These are phyloP conservation scores for Aleurites moluccanus DNA, from an alignment of 441 rosid species.

Conservation along the genomic window DNA sequence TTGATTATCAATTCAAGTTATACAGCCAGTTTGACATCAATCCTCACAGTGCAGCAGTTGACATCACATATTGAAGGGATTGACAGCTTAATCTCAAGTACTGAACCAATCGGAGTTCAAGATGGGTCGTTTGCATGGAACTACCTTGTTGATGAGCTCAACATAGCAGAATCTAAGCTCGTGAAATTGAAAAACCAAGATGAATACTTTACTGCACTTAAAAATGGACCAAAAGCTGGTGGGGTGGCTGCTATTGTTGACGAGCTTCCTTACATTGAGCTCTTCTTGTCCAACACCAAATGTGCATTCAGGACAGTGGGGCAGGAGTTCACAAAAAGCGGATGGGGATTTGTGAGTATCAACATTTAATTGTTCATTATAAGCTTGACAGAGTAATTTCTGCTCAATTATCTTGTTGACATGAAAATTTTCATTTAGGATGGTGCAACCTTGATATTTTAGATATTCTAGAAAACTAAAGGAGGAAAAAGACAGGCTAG, in stretches of 20 bases:
- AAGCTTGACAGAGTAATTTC: background rate
- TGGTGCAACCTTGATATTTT: background rate
- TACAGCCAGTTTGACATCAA: constrained; percentile 95
- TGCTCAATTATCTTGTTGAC: background rate
- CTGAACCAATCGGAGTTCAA: constrained; percentile 84
- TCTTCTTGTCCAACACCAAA: constrained; percentile 62
- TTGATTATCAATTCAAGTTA: constrained; percentile 95
- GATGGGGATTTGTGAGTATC: constrained; percentile 96
- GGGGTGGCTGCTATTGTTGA: constrained; percentile 94
- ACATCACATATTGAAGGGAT: constrained; percentile 80
- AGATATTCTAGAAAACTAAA: background rate
- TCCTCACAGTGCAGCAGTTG: constrained; percentile 88
- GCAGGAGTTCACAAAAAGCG: constrained; percentile 83
- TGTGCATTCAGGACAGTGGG: constrained; percentile 80
- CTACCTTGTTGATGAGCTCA: constrained; percentile 76
- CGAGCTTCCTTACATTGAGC: constrained; percentile 83
- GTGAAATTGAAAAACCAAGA: constrained; percentile 47
- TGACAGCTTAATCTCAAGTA: constrained; percentile 61
- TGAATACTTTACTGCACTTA: constrained; percentile 59
- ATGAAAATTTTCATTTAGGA: background rate
- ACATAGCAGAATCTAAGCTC: constrained; percentile 67
- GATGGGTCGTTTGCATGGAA: constrained; percentile 82
- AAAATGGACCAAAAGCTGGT: constrained; percentile 59
- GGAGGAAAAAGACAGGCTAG: background rate
- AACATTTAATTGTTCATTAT: background rate